Evolutionary conservation across 768 basidiomycete species (phyloP), one percentile per base, ranked within the genome.

Genomic region (Scleroderma bovista): DNA sequence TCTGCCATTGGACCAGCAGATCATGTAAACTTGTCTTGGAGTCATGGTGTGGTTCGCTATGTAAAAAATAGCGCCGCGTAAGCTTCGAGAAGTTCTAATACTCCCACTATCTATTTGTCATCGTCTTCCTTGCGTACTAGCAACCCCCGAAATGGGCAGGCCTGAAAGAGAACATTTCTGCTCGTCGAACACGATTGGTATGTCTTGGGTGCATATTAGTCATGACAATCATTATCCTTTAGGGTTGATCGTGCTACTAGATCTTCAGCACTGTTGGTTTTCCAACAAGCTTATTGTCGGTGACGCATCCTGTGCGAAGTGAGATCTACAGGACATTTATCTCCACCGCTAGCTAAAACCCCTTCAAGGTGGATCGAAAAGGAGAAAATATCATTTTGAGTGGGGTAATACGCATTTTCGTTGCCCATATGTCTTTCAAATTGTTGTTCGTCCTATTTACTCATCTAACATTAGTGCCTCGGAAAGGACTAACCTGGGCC

Each of bases 341-440:
- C 62, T 89, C 86, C 65, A 94, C 93, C 72, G 90, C 94, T 67
- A 86, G 96, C 65, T 88, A 92, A 61, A 94, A 97, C 68, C 94
- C 94, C 19, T 92, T 88, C 39, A 90, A 87, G 54, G 93, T 96
- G 54, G 78, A 94, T 97, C 77, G 95, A 94, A 77, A 96, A 96
- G 71, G 94, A 96, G 62, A 88, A 86, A 71, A 91, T 82, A 0
- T 83, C 73, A 1, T 81, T 80, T 24, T 78, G 84, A 11, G 91
- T 93, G 1, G 93, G 93, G 17, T 90, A 95, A 65, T 97, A 96
- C 68, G 89, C 96, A 65, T 93, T 95, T 75, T n/a, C n/a, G n/a
- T n/a, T n/a, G n/a, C n/a, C n/a, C n/a, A n/a, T n/a, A n/a, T n/a
- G n/a, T n/a, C n/a, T n/a, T n/a, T n/a, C n/a, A n/a, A n/a, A n/a